Evolutionary conservation across 768 basidiomycete species (phyloP).

Genomic region (Mycena leptocephala): DNA sequence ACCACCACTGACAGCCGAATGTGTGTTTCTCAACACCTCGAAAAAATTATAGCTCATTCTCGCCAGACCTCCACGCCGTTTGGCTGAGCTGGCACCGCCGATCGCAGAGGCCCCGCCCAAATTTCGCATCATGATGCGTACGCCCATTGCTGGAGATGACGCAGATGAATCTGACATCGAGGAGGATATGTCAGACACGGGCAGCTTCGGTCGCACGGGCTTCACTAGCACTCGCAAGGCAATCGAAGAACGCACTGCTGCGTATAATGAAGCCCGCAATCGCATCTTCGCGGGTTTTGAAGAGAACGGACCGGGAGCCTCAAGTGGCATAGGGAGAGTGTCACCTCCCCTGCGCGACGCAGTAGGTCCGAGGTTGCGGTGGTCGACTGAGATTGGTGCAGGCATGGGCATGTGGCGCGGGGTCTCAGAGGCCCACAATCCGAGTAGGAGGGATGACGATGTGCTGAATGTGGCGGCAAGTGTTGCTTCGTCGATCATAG

Average conservation of each 20-base stretch:
- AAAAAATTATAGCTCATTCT: slow-evolving; percentile 38
- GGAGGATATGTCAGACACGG: slow-evolving; percentile 85
- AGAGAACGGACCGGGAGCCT: slow-evolving; percentile 79
- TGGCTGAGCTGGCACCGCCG: slow-evolving; percentile 85
- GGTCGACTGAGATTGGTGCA: slow-evolving; percentile 71
- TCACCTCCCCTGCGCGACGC: slow-evolving; percentile 27
- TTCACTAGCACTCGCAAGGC: slow-evolving; percentile 78
- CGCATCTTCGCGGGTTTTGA: slow-evolving; percentile 91
- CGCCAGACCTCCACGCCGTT: slow-evolving; percentile 76
- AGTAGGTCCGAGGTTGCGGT: slow-evolving; percentile 30
- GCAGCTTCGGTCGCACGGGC: slow-evolving; percentile 82
- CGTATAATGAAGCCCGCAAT: slow-evolving; percentile 90
- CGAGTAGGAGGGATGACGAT: slow-evolving; percentile 79
- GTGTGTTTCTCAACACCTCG: slow-evolving; percentile 62
- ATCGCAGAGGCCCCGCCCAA: slow-evolving; percentile 81
- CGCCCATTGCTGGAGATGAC: slow-evolving; percentile 81
- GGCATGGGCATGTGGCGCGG: slow-evolving; percentile 74
- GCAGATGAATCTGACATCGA: slow-evolving; percentile 85
- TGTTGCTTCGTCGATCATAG: no score
- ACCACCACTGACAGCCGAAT: slow-evolving; percentile 79
- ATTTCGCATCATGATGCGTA: slow-evolving; percentile 91
- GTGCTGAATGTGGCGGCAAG: slow-evolving; percentile 84
- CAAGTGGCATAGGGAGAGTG: slow-evolving; percentile 28
- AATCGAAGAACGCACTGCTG: slow-evolving; percentile 89
- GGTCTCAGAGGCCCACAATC: slow-evolving; percentile 55